Conservation (phyloP, 441 rosid species). For the Adansonia gregorii region DNA sequence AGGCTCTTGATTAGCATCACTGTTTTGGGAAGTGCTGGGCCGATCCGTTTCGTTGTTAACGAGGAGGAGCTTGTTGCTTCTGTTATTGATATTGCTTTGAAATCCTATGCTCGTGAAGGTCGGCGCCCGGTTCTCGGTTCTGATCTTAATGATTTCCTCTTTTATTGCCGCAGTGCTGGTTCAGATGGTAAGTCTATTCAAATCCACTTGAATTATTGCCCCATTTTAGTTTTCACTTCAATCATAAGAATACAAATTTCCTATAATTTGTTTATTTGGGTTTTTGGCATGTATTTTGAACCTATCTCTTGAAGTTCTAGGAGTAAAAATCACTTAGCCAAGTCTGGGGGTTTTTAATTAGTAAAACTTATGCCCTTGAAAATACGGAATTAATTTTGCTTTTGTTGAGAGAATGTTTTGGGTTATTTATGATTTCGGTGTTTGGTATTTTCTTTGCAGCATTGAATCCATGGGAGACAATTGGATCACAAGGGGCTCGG, state of each 20-base stretch:
- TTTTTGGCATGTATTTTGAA: background rate
- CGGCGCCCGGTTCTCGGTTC: slow-evolving; percentile 86
- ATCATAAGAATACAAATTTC: background rate
- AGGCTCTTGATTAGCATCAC: slow-evolving; percentile 75
- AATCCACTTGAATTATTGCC: background rate
- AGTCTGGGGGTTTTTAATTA: background rate
- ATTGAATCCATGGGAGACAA: slow-evolving; percentile 65
- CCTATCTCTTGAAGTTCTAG: background rate
- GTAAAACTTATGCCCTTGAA: background rate
- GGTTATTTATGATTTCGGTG: slow-evolving; percentile 17
- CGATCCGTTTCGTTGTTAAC: slow-evolving; percentile 84
- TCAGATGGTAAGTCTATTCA: slow-evolving; percentile 54
- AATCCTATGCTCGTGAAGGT: slow-evolving; percentile 86
- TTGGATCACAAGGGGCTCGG: slow-evolving; percentile 74
- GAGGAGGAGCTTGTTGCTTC: slow-evolving; percentile 70
- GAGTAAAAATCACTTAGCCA: background rate
- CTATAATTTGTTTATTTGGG: background rate
- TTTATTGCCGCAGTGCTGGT: slow-evolving; percentile 66
- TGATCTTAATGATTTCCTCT: slow-evolving; percentile 65
- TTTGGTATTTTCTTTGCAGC: slow-evolving; percentile 46
- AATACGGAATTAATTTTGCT: no score
- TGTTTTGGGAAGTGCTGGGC: slow-evolving; percentile 94
- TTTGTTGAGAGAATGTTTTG: no score
- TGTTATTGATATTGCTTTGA: slow-evolving; percentile 79
- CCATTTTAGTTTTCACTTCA: background rate